These are phyloP conservation scores for Suillus discolor DNA, from an alignment of 768 basidiomycete species.

Conservation along the genomic window DNA sequence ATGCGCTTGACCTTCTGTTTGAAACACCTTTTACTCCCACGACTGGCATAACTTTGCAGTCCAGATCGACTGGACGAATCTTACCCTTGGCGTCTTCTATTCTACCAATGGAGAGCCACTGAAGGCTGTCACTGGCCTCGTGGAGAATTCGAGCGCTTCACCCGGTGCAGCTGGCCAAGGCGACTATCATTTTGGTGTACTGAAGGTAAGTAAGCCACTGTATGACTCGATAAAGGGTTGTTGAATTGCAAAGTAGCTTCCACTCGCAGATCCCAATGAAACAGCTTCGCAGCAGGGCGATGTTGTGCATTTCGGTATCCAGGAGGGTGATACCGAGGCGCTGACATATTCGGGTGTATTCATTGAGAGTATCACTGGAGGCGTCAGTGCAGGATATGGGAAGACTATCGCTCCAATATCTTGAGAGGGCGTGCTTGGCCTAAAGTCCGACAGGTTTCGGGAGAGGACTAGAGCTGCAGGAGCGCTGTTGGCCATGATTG, in stretches of 20 bases:
- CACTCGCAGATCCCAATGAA: constrained; percentile 51
- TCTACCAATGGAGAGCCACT: constrained; percentile 45
- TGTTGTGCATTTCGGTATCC: constrained; percentile 60
- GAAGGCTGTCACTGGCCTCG: constrained; percentile 42
- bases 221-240: background rate
- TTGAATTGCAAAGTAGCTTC: constrained; percentile 41
- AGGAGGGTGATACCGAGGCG: constrained; percentile 58
- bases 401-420: constrained; percentile 15
- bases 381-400: constrained; percentile 40
- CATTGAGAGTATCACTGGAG: constrained; percentile 43
- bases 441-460: too few relatives aligned
- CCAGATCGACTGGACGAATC: constrained; percentile 55
- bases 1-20: constrained; percentile 54
- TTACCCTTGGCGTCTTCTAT: constrained; percentile 53
- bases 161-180: constrained; percentile 51
- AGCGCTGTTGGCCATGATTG: too few relatives aligned
- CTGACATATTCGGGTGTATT: constrained; percentile 62
- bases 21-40: constrained; percentile 41
- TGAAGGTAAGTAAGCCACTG: constrained; percentile 47
- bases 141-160: constrained; percentile 43
- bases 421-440: background rate
- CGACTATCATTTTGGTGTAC: constrained; percentile 61
- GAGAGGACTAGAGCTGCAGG: too few relatives aligned
- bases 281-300: constrained; percentile 49
- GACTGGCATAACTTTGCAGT: constrained; percentile 66